Evolutionary conservation across 176 grass and related monocot species (phyloP).

Genomic region (maize (Zea mays)): DNA sequence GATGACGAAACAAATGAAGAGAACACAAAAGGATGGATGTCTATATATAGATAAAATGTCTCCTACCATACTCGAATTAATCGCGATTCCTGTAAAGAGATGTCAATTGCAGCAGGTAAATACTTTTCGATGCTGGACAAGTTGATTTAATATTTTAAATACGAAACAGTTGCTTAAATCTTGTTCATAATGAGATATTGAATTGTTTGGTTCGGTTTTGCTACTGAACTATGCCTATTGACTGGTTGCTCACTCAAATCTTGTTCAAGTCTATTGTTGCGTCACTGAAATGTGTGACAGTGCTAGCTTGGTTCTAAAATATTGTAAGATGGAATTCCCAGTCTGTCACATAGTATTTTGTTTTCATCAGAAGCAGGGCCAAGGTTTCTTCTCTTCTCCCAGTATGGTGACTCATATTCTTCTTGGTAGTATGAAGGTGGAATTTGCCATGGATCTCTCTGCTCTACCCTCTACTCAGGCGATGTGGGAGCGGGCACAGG

Average conservation of each 20-base stretch:
- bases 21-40: conserved; percentile 4
- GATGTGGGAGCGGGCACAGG: no score
- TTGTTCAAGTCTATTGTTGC: no score
- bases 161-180: background rate
- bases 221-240: background rate
- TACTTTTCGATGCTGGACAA: background rate
- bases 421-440: background rate
- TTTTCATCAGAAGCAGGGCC: background rate
- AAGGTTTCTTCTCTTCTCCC: background rate
- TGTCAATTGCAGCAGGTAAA: conserved; percentile 7
- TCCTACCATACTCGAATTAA: background rate
- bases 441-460: background rate
- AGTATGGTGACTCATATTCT: background rate
- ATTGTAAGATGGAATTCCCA: background rate
- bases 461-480: no score
- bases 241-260: no score
- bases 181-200: background rate
- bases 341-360: background rate
- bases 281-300: background rate
- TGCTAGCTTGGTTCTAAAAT: background rate
- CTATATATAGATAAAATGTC: background rate
- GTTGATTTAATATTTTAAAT: background rate
- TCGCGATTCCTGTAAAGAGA: background rate
- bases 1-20: background rate
- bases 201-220: background rate